Percentiles rank a stretch among this genome's conserved stretches.
Conservation (phyloP, 176 grass and related monocot genomes). For the Lolium rigidum region DNA sequence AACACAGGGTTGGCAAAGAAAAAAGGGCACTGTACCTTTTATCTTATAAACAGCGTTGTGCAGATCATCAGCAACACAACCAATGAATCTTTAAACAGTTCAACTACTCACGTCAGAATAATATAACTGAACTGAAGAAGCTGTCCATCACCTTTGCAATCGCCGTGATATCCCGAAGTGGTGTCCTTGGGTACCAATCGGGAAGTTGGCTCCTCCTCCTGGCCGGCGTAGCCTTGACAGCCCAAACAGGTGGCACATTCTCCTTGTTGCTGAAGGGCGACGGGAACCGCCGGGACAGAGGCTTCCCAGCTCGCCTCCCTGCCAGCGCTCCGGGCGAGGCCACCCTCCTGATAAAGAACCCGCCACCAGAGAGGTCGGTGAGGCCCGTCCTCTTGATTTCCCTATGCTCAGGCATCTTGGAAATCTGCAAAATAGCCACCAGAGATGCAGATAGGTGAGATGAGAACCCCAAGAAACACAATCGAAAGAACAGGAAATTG, state of each 20-base stretch:
- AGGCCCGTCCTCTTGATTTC: conserved; percentile 37
- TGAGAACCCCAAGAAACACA: conserved; percentile 32
- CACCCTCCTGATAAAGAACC: conserved; percentile 77
- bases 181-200: conserved; percentile 77
- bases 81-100: not conserved
- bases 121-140: not conserved
- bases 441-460: conserved; percentile 26
- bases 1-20: not conserved
- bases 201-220: conserved; percentile 73
- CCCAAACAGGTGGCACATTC: conserved; percentile 49
- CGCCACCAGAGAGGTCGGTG: conserved; percentile 40
- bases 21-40: too few relatives aligned
- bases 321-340: conserved; percentile 50
- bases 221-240: conserved; percentile 18
- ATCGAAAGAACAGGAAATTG: conserved; percentile 12
- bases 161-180: conserved; percentile 67
- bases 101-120: not conserved
- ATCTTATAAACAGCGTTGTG: too few relatives aligned
- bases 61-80: conserved; percentile 1
- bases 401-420: conserved; percentile 56
- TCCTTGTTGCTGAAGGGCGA: conserved; percentile 51
- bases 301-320: conserved; percentile 32
- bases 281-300: conserved; percentile 20
- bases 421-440: conserved; percentile 22
- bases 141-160: conserved; percentile 55